phyloP scores from a whole-genome alignment of 2,329 filamentous ascomycete species.

The Ophiostoma quercus region DNA sequence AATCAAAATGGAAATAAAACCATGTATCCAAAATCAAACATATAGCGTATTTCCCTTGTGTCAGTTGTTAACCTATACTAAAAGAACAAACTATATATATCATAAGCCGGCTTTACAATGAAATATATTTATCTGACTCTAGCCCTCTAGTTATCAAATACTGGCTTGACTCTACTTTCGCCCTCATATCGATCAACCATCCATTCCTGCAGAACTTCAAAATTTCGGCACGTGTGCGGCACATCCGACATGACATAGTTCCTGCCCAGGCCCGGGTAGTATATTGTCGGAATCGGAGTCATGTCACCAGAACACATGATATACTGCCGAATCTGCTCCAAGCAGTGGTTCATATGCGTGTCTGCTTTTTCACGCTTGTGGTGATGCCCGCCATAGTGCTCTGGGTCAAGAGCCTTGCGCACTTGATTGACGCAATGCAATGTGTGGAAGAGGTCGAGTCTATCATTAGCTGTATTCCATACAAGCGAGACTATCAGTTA shows the following conservation, averaged over 20 bases:
- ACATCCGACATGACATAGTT: constrained; percentile 30
- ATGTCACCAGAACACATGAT: constrained; percentile 29
- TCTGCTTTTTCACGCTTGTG: constrained; percentile 8
- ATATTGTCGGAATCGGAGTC: constrained; percentile 28
- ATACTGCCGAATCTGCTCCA: constrained; percentile 29
- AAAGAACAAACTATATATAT: too few relatives aligned
- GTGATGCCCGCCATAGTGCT: constrained; percentile 24
- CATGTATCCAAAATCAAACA: too few relatives aligned
- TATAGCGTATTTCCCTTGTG: too few relatives aligned
- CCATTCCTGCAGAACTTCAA: constrained; percentile 23
- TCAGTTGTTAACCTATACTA: too few relatives aligned
- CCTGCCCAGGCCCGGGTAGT: constrained; percentile 24
- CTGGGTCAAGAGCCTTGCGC: constrained; percentile 26
- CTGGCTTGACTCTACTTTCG: not conserved
- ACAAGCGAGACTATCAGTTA: not conserved
- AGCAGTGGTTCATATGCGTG: constrained; percentile 27
- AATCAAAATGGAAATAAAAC: too few relatives aligned
- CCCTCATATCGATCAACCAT: constrained; percentile 21
- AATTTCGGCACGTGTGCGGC: constrained; percentile 29
- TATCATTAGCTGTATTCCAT: not conserved
- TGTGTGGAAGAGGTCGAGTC: constrained; percentile 28
- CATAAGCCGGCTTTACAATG: not conserved
- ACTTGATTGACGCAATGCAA: constrained; percentile 29
- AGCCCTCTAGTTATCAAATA: not conserved
- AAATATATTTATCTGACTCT: not conserved